Evolutionary conservation across 176 grass and related monocot genomes (phyloP).

Genomic region (Oropetium thomaeum): DNA sequence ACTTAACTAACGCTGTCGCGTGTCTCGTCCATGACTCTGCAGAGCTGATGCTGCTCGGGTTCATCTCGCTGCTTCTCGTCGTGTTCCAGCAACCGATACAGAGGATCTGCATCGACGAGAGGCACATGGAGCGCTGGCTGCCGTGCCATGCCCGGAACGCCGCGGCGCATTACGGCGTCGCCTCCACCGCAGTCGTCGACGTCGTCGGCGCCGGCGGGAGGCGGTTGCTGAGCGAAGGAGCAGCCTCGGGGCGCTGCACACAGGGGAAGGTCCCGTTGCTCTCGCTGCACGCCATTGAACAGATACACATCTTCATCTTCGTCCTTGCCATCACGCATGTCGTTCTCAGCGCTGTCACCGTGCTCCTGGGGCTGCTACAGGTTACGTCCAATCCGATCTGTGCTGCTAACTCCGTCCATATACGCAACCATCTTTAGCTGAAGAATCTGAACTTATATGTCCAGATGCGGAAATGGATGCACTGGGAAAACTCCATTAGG

Average conservation of each 20-base stretch:
- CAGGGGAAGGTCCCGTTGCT: slow-evolving; percentile 75
- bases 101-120: slow-evolving; percentile 57
- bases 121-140: slow-evolving; percentile 42
- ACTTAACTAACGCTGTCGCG: no score
- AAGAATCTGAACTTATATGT: not conserved
- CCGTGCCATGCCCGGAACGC: slow-evolving; percentile 35
- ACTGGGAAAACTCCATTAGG: slow-evolving; percentile 55
- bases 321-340: slow-evolving; percentile 78
- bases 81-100: slow-evolving; percentile 52
- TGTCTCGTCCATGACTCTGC: not conserved
- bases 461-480: slow-evolving; percentile 63
- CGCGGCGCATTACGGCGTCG: slow-evolving; percentile 3
- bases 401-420: no score
- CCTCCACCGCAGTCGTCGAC: no score
- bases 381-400: slow-evolving; percentile 13
- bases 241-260: slow-evolving; percentile 24
- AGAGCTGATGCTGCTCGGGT: slow-evolving; percentile 90
- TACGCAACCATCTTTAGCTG: no score
- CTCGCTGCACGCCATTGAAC: slow-evolving; percentile 68
- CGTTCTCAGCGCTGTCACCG: slow-evolving; percentile 50
- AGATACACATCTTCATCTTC: slow-evolving; percentile 95
- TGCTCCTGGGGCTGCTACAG: slow-evolving; percentile 68
- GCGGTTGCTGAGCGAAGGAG: slow-evolving; percentile 35
- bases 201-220: slow-evolving; percentile 9
- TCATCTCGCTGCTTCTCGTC: slow-evolving; percentile 74